A percentile compares a stretch with the other conserved stretches of the same genome.
Evolutionary conservation across 2,329 filamentous ascomycete genomes (phyloP).

Genomic region (Stemphylium lycopersici): DNA sequence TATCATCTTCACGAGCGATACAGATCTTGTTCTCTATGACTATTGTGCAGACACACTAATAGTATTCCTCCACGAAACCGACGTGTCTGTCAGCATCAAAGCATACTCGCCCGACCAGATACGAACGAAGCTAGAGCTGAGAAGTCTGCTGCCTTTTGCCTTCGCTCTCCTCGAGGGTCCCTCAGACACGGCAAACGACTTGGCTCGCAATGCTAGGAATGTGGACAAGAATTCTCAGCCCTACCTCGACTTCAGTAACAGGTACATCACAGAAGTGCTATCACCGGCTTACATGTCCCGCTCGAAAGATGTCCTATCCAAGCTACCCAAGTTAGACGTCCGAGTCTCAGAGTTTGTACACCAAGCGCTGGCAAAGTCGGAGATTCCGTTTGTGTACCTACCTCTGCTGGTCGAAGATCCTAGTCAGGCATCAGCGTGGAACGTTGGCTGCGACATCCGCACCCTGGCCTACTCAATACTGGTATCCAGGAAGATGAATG

Average conservation of each 20-base stretch:
- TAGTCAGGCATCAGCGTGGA: slow-evolving; percentile 52
- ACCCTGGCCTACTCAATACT: slow-evolving; percentile 49
- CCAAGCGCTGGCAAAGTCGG: slow-evolving; percentile 23
- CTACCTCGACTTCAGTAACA: slow-evolving; percentile 40
- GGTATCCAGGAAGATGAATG: slow-evolving; percentile 4
- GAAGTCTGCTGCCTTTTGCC: slow-evolving; percentile 48
- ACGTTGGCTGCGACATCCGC: slow-evolving; percentile 45
- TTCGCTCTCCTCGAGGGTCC: slow-evolving; percentile 48
- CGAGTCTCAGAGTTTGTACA: slow-evolving; percentile 43
- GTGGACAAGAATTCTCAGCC: slow-evolving; percentile 20
- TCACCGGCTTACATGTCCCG: slow-evolving; percentile 11
- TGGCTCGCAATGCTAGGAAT: slow-evolving; percentile 31
- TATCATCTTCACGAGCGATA: slow-evolving; percentile 80
- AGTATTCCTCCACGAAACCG: slow-evolving; percentile 71
- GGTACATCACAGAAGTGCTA: slow-evolving; percentile 27
- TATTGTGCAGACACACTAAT: slow-evolving; percentile 68
- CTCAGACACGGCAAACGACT: slow-evolving; percentile 35
- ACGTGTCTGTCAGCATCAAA: slow-evolving; percentile 45
- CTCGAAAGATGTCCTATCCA: not conserved
- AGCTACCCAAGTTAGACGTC: slow-evolving; percentile 38
- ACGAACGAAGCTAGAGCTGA: slow-evolving; percentile 53
- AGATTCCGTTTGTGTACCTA: slow-evolving; percentile 61
- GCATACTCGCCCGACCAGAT: slow-evolving; percentile 54
- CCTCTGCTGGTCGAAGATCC: slow-evolving; percentile 64
- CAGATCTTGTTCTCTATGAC: slow-evolving; percentile 79